These are phyloP conservation scores for Hyphopichia khmerensis DNA, from an alignment of 1,139 yeast genomes.

Conservation along the genomic window DNA sequence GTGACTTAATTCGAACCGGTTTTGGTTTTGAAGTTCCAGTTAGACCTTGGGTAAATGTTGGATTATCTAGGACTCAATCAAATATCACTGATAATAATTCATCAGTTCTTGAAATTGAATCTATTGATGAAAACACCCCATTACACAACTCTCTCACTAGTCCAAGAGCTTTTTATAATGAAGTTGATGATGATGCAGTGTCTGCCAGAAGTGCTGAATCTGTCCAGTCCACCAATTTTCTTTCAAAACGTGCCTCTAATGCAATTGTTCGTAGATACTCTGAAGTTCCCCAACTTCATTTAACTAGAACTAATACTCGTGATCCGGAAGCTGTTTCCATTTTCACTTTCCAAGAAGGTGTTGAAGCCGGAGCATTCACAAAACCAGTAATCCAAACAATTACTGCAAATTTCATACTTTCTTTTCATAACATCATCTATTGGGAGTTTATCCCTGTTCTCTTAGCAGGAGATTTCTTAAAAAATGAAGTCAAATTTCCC, in stretches of 20 bases:
- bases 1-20: slow-evolving; percentile 40
- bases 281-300: slow-evolving; percentile 4
- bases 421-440: slow-evolving; percentile 54
- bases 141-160: slow-evolving; percentile 1
- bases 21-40: slow-evolving; percentile 31
- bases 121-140: slow-evolving; percentile 6
- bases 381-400: slow-evolving; percentile 41
- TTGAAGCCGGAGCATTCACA: slow-evolving; percentile 22
- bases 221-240: slow-evolving; percentile 9
- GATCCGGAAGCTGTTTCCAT: not conserved
- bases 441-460: slow-evolving; percentile 62
- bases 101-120: not conserved
- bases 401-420: slow-evolving; percentile 39
- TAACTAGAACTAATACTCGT: not conserved
- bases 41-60: slow-evolving; percentile 31
- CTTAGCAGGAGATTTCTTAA: slow-evolving; percentile 47
- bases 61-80: not conserved
- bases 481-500: slow-evolving; percentile 37
- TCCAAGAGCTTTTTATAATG: not conserved
- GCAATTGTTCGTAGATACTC: slow-evolving; percentile 45
- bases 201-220: slow-evolving; percentile 7
- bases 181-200: not conserved
- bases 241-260: slow-evolving; percentile 37
- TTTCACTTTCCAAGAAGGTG: slow-evolving; percentile 4
- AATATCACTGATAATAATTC: not conserved